phyloP scores from a whole-genome alignment of 257 asterid genomes.

The Fraxinus cuspidata region DNA sequence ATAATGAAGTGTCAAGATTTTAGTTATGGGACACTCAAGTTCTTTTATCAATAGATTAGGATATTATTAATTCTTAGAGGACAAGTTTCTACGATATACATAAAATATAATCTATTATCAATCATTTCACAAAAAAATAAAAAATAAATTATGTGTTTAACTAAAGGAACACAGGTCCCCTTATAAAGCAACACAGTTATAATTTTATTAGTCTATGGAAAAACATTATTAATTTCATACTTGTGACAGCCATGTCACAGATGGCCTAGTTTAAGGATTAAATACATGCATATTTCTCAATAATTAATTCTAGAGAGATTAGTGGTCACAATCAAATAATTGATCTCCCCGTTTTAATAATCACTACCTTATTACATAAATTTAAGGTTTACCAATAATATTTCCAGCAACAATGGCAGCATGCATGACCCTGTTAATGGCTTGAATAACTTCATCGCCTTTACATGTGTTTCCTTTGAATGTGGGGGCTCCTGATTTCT shows the following conservation, averaged over 20 bases:
- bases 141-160: too few relatives aligned
- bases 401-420: slow-evolving; percentile 86
- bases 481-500: slow-evolving; percentile 54
- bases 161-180: too few relatives aligned
- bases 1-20: too few relatives aligned
- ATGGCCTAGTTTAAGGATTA: not conserved
- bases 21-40: too few relatives aligned
- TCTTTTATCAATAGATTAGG: too few relatives aligned
- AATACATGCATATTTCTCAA: not conserved
- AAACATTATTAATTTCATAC: not conserved
- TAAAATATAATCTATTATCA: too few relatives aligned
- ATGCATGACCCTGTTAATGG: slow-evolving; percentile 54
- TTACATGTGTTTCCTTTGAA: slow-evolving; percentile 80
- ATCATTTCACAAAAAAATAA: too few relatives aligned
- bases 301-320: not conserved
- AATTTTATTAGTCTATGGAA: too few relatives aligned
- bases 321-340: not conserved
- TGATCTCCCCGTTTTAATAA: not conserved
- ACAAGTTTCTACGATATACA: too few relatives aligned
- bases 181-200: too few relatives aligned
- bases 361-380: not conserved
- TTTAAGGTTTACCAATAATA: slow-evolving; percentile 60
- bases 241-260: not conserved
- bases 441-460: slow-evolving; percentile 39
- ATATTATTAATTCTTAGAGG: too few relatives aligned